These are phyloP conservation scores for Termitomyces sp. DNA, from an alignment of 1,284 basidiomycete genomes.

Conservation along the genomic window DNA sequence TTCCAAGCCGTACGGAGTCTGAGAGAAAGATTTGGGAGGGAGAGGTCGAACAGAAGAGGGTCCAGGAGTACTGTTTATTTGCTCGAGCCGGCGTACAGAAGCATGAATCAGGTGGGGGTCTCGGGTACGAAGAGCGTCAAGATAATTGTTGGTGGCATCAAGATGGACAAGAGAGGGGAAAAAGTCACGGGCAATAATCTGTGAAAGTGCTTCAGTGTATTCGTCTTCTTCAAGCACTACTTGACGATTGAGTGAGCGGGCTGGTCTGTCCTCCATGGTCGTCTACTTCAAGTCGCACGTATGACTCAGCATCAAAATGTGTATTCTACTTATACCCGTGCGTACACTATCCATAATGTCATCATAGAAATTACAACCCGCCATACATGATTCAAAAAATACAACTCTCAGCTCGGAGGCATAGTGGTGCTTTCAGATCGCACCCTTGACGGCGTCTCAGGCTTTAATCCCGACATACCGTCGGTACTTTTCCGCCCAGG, in stretches of 20 bases:
- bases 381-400: conserved; percentile 1
- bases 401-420: conserved; percentile 6
- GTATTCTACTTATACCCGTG: background rate
- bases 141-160: conserved; percentile 81
- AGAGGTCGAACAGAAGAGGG: conserved; percentile 27
- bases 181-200: conserved; percentile 96
- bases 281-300: background rate
- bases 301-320: conserved; percentile 10
- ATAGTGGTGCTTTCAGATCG: conserved; percentile 18
- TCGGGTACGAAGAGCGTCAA: conserved; percentile 69
- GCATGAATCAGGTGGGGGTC: conserved; percentile 71
- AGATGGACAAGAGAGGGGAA: conserved; percentile 89
- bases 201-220: conserved; percentile 88
- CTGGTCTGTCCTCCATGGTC: conserved; percentile 2
- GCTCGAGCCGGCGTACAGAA: conserved; percentile 69
- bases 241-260: conserved; percentile 65
- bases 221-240: conserved; percentile 89
- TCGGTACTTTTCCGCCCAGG: conserved; percentile 44
- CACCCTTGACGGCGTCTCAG: conserved; percentile 16
- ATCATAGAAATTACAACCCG: conserved; percentile 8
- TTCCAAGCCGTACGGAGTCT: conserved; percentile 59
- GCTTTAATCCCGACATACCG: conserved; percentile 17
- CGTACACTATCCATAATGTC: conserved; percentile 4
- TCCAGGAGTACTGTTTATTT: conserved; percentile 51
- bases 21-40: conserved; percentile 48